phyloP scores from a whole-genome alignment of 2,329 filamentous ascomycete species.

The Rhynchosporium secalis region DNA sequence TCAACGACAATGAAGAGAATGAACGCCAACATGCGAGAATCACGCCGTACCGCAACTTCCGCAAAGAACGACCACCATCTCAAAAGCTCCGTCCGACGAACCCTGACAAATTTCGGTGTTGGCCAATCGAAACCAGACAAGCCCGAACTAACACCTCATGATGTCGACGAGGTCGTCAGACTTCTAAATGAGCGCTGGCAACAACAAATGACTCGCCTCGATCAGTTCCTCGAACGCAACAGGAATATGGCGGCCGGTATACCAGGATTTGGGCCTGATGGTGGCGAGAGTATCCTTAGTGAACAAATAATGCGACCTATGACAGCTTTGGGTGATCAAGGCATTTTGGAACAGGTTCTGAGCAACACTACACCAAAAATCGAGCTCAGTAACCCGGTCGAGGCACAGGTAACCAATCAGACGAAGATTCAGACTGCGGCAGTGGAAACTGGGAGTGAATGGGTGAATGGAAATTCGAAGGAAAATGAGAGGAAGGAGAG shows the following conservation, averaged over 20 bases:
- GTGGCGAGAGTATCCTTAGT: conserved; percentile 25
- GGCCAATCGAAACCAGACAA: conserved; percentile 29
- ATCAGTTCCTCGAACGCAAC: conserved; percentile 38
- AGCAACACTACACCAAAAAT: conserved; percentile 38
- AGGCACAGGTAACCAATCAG: conserved; percentile 22
- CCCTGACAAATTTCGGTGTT: conserved; percentile 34
- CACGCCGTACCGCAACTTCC: conserved; percentile 22
- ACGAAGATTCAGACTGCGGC: conserved; percentile 1
- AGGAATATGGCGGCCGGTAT: conserved; percentile 35
- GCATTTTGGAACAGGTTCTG: conserved; percentile 39
- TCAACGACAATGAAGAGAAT: conserved; percentile 56
- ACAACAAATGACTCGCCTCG: conserved; percentile 34
- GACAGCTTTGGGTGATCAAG: conserved; percentile 37
- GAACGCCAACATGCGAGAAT: conserved; percentile 40
- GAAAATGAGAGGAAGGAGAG: conserved; percentile 5
- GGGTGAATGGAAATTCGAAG: neutral
- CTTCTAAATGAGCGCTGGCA: conserved; percentile 37
- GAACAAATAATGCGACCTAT: conserved; percentile 36
- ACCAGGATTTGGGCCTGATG: conserved; percentile 23
- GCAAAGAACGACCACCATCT: conserved; percentile 29
- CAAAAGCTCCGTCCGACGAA: conserved; percentile 37
- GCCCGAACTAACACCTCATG: conserved; percentile 36
- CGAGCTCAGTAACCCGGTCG: conserved; percentile 36
- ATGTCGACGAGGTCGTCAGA: conserved; percentile 37
- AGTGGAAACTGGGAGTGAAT: neutral